Percentiles rank a stretch among this genome's conserved stretches.
Conservation (phyloP, 495 filamentous ascomycete genomes). For the Penicillium longicatenatum region DNA sequence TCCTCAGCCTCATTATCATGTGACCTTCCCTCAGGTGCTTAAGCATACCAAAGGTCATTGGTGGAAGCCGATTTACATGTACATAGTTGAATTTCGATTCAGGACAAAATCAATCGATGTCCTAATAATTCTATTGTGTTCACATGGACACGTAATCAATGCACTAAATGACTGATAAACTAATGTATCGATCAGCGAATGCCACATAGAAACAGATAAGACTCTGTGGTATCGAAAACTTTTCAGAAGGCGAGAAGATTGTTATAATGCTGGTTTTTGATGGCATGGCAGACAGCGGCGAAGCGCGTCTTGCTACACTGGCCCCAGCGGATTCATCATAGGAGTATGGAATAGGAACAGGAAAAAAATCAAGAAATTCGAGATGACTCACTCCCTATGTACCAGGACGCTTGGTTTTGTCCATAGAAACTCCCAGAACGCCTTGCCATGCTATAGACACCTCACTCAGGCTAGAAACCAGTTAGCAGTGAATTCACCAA, state of each 20-base stretch:
- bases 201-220: not conserved
- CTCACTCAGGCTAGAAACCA: constrained; percentile 46
- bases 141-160: not conserved
- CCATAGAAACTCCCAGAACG: constrained; percentile 28
- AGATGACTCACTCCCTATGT: constrained; percentile 5
- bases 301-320: constrained; percentile 52
- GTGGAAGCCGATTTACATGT: too few relatives aligned
- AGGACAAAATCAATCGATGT: not conserved
- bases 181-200: constrained; percentile 17
- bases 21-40: not conserved
- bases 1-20: not conserved
- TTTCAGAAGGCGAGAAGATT: constrained; percentile 57
- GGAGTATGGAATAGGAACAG: constrained; percentile 6
- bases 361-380: constrained; percentile 6
- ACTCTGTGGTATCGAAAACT: constrained; percentile 3
- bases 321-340: constrained; percentile 60
- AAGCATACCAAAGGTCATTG: not conserved
- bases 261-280: constrained; percentile 50
- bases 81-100: not conserved
- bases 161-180: not conserved
- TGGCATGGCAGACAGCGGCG: constrained; percentile 50
- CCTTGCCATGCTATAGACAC: constrained; percentile 25
- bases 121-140: constrained; percentile 2
- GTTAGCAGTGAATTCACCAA: constrained; percentile 2
- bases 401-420: constrained; percentile 10